Base-by-base conservation (phyloP, 2,329 filamentous ascomycete genomes). In the Sclerotinia subarctica region DNA sequence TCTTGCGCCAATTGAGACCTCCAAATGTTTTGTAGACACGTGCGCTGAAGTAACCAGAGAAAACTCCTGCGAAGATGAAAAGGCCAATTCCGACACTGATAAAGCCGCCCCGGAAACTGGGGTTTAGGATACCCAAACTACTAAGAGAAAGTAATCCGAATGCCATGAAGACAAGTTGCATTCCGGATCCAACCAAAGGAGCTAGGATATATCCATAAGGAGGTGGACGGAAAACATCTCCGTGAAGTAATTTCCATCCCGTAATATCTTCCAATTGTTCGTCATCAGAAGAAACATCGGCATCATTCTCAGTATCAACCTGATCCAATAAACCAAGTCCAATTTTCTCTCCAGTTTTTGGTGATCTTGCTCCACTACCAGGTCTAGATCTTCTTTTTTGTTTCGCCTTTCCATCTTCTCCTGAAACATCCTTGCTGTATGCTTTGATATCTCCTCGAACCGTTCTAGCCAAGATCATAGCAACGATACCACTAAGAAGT, bases 51-150 rank as follows among this genome's bases (percentile, higher is more conserved):
- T 96, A 96, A 15, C 93, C 93, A 0, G 92, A 95, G 78, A 95
- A 93, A 7, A 92, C 77, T 13, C 93, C 92, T 1, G 92, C 92
- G 73, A 95, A 89, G 67, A 96, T 84, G 78, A 96, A 96, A 26
- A 96, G 83, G 1, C 91, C 92, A 35, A 94, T 83, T 8, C 90
- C 92, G 52, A 95, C 91, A 74, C 90, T 94, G 76, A 95, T 85
- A 78, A 96, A 96, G 0, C 93, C 92, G 69, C 93, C 93, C n/a
- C 93, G 88, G 82, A 93, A 95, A 77, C 90, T 93, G 2, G 93
- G 93, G 75, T 96, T 96, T 67, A 96, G 79, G 3, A 96, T 79
- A 6, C 93, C 93, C 44, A 95, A 79, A 68, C 90, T 91, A 76
- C 90, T 91, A 35, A 94, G 82, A 5, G 89, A 76, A 15, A 94